Evolutionary conservation across 805 yeast species (phyloP), one percentile per base, ranked within the genome.

Genomic region (Ogataea pini): DNA sequence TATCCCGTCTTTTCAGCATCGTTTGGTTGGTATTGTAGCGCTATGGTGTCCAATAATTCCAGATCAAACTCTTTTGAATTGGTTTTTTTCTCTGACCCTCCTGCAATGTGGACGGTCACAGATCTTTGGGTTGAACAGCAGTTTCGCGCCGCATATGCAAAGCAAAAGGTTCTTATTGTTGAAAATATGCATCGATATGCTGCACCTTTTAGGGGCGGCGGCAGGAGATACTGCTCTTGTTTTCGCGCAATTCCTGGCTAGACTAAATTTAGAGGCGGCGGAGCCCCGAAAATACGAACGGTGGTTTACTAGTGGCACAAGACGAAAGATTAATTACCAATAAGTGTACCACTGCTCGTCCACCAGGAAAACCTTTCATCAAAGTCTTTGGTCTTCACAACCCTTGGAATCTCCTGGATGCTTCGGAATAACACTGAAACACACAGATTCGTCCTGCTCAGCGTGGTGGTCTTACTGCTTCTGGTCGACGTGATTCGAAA

Each of bases 401-500:
- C n/a, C n/a, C n/a, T n/a, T n/a, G n/a, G n/a, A n/a, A n/a, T n/a
- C n/a, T n/a, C n/a, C 8, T 22, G 25, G 25, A 22, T 22, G 25
- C 8, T 8, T 22, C 27, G 27, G 16, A 20, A 29, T 10, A 19
- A 16, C 4, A 6, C 22, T 12, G 29, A 28, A 12, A 34, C 37
- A 3, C 32, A 19, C 42, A 32, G 29, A 16, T 41, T 40, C n/a
- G 10, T 46, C 16, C 27, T 46, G 16, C 33, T 36, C 7, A 41
- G 46, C 29, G 42, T 28, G 22, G 20, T 27, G 7, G 32, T 46
- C 16, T 7, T 41, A 22, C 5, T 41, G n/a, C 19, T 41, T 2
- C 36, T 46, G 32, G n/a, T 41, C 7, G 49, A 46, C 14, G 37
- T 46, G 29, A 13, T 41, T 13, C 19, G 16, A 25, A 40, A 46